These are phyloP conservation scores for Beauveria brongniartii DNA, from an alignment of 2,329 filamentous ascomycete species.

Conservation along the genomic window DNA sequence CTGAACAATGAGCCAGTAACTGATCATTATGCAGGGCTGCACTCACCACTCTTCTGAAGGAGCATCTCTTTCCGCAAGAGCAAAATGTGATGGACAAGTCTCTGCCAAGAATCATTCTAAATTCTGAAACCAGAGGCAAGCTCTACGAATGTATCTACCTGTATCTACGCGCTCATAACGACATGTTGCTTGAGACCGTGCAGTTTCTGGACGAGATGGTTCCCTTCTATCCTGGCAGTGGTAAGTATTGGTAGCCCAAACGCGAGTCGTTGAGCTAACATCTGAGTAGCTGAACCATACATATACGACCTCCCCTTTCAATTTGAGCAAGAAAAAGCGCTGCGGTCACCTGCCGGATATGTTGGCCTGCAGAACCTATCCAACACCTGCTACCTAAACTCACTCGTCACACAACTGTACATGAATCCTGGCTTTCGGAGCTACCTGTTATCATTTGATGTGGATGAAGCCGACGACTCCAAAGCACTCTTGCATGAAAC, in stretches of 20 bases:
- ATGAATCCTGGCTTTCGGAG: slow-evolving; percentile 86
- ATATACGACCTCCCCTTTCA: slow-evolving; percentile 51
- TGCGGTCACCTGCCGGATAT: slow-evolving; percentile 74
- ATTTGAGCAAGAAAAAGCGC: slow-evolving; percentile 58
- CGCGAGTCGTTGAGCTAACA: slow-evolving; percentile 33
- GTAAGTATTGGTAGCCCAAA: slow-evolving; percentile 30
- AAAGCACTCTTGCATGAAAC: slow-evolving; percentile 70
- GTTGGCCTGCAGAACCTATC: slow-evolving; percentile 87
- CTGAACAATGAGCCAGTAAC: slow-evolving; percentile 9
- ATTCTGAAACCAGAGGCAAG: slow-evolving; percentile 45
- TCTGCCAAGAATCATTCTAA: slow-evolving; percentile 38
- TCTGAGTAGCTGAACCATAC: slow-evolving; percentile 39
- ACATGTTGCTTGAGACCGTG: slow-evolving; percentile 45
- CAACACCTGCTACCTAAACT: slow-evolving; percentile 97
- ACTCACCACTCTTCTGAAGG: slow-evolving; percentile 45
- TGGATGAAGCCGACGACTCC: slow-evolving; percentile 44
- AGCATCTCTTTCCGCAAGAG: slow-evolving; percentile 56
- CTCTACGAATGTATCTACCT: slow-evolving; percentile 53
- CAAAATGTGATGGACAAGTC: slow-evolving; percentile 13
- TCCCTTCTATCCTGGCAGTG: slow-evolving; percentile 31
- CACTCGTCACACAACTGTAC: slow-evolving; percentile 85
- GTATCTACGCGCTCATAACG: slow-evolving; percentile 43
- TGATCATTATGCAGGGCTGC: slow-evolving; percentile 18
- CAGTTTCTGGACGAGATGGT: slow-evolving; percentile 27
- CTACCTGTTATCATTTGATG: slow-evolving; percentile 65